Percentiles rank a stretch among this genome's conserved stretches.
phyloP scores from a whole-genome alignment of 78 protist species.

The slime mould (Dictyostelium discoideum) region dicty_2.7 NC_007088.5:5018501-5019000 shows the following conservation, averaged over 20 bases:
- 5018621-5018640: neutral
- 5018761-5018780: no score
- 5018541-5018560: neutral
- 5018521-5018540: neutral
- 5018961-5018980: neutral
- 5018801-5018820: neutral
- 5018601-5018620: neutral
- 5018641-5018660: neutral
- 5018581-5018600: neutral
- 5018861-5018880: neutral
- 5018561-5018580: neutral
- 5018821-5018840: neutral
- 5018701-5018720: no score
- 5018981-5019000: conserved; percentile 17
- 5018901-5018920: conserved; percentile 8
- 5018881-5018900: neutral
- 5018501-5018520: neutral
- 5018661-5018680: no score
- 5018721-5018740: no score
- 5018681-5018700: no score
- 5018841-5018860: neutral
- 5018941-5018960: neutral
- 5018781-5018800: no score
- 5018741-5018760: no score
- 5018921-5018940: neutral